Conservation (phyloP, 2,329 filamentous ascomycete genomes). For the Neoarthrinium moseri region DNA sequence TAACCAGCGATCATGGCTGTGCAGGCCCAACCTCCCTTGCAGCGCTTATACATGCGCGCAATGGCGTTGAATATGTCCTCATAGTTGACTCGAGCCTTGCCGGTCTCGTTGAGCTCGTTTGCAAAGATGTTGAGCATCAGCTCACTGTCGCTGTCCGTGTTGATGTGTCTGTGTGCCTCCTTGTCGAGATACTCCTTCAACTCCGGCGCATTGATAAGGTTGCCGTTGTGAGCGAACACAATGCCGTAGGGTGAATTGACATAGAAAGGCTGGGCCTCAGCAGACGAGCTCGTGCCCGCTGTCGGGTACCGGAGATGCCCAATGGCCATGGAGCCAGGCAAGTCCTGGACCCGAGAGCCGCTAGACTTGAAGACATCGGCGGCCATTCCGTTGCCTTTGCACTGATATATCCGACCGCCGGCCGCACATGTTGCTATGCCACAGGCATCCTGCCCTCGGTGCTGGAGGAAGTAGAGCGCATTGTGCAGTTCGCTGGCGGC, state of each 20-base stretch:
- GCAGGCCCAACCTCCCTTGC: constrained; percentile 75
- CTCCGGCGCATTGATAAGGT: constrained; percentile 71
- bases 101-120: constrained; percentile 77
- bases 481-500: constrained; percentile 55
- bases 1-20: constrained; percentile 84
- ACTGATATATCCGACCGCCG: constrained; percentile 70
- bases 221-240: constrained; percentile 72
- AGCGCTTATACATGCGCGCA: constrained; percentile 17
- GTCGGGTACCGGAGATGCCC: constrained; percentile 9
- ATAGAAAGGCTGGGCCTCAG: constrained; percentile 80
- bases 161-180: constrained; percentile 65
- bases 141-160: constrained; percentile 18
- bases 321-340: constrained; percentile 71
- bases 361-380: constrained; percentile 69
- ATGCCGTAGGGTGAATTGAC: constrained; percentile 77
- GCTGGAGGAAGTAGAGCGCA: constrained; percentile 57
- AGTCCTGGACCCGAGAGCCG: constrained; percentile 63
- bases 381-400: constrained; percentile 76
- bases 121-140: constrained; percentile 69
- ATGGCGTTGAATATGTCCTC: constrained; percentile 77
- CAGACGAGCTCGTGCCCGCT: constrained; percentile 22
- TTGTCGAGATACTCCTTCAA: constrained; percentile 53
- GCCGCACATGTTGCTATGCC: constrained; percentile 72
- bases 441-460: constrained; percentile 37
- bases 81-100: constrained; percentile 79